These are phyloP conservation scores for Pythium scleroteichum DNA, from an alignment of 352 stramenopile species.

Conservation along the genomic window DNA sequence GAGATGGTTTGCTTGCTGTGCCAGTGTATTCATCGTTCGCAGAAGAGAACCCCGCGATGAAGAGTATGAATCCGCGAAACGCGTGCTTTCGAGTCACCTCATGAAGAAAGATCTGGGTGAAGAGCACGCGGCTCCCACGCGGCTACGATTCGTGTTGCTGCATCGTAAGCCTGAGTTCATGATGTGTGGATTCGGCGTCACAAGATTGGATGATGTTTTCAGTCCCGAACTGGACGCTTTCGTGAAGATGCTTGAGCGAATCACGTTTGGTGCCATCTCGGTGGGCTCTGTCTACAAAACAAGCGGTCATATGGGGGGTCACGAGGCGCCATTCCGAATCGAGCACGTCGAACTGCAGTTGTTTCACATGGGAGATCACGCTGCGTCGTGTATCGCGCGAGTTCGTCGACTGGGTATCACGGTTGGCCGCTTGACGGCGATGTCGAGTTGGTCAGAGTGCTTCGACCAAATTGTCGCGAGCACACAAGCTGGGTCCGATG, in stretches of 20 bases:
- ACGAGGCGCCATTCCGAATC: neutral
- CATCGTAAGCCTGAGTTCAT: no score
- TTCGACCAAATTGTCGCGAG: neutral
- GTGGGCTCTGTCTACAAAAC: neutral
- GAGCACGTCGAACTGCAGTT: neutral
- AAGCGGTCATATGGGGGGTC: neutral
- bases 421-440: neutral
- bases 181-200: neutral
- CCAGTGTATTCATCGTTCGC: neutral
- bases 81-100: neutral
- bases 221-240: neutral
- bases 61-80: neutral
- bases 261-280: neutral
- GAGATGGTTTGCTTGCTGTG: neutral
- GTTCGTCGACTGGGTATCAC: neutral
- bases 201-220: neutral
- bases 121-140: neutral
- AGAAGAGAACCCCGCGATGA: neutral
- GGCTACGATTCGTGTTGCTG: neutral
- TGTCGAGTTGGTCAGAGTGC: neutral
- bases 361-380: neutral
- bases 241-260: neutral
- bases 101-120: neutral
- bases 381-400: neutral
- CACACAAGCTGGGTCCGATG: neutral